Evolutionary conservation across 2,329 filamentous ascomycete genomes (phyloP).

Genomic region (Neofusicoccum sp.): DNA sequence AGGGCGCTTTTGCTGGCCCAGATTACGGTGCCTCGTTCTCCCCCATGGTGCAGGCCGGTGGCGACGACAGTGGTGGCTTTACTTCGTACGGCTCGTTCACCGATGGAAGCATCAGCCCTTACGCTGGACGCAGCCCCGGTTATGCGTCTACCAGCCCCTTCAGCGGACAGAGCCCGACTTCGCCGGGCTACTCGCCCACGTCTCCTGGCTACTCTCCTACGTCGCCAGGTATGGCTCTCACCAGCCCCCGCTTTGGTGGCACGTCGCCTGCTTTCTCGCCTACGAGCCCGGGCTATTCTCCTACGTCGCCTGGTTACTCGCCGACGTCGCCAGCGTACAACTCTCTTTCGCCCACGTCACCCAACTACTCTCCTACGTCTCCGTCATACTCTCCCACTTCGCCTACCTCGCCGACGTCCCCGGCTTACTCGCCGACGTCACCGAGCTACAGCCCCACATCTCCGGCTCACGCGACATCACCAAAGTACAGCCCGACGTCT

Average conservation of each 20-base stretch:
- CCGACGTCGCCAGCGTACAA: constrained; percentile 57
- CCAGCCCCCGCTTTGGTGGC: constrained; percentile 50
- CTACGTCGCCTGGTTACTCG: constrained; percentile 61
- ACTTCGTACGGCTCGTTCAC: constrained; percentile 69
- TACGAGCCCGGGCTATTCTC: constrained; percentile 65
- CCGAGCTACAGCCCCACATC: constrained; percentile 53
- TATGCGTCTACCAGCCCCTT: constrained; percentile 73
- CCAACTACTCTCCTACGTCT: constrained; percentile 60
- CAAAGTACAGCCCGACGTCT: constrained; percentile 60
- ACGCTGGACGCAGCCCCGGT: constrained; percentile 64
- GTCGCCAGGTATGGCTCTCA: constrained; percentile 53
- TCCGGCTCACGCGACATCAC: constrained; percentile 53
- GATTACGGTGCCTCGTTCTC: constrained; percentile 66
- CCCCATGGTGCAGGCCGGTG: constrained; percentile 69
- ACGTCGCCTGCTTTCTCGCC: constrained; percentile 32
- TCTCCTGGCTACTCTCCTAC: constrained; percentile 62
- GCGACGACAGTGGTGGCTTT: constrained; percentile 56
- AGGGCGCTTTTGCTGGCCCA: constrained; percentile 58
- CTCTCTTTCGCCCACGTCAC: constrained; percentile 48
- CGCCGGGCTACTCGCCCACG: constrained; percentile 38
- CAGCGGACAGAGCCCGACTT: constrained; percentile 50
- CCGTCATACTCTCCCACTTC: constrained; percentile 77
- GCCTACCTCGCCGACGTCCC: constrained; percentile 52
- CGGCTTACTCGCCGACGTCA: constrained; percentile 53
- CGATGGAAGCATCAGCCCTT: constrained; percentile 64